These are phyloP conservation scores for Penicillium hesseltinei DNA, from an alignment of 2,329 filamentous ascomycete species.

Conservation along the genomic window DNA sequence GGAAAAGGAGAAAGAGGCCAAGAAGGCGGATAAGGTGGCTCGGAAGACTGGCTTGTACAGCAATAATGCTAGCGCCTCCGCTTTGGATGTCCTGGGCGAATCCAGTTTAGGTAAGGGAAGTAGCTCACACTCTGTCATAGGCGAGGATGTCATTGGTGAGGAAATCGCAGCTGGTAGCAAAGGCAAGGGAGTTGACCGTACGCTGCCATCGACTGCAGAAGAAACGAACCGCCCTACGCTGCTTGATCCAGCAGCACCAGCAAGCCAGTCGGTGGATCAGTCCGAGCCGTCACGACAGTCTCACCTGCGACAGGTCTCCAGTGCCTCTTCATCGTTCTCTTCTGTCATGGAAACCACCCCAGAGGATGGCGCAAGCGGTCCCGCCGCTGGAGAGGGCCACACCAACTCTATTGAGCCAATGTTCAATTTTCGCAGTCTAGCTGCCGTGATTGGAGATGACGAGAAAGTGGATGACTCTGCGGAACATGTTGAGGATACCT, in stretches of 20 bases:
- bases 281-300: constrained; percentile 62
- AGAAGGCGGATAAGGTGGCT: constrained; percentile 67
- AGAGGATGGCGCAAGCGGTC: constrained; percentile 45
- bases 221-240: constrained; percentile 13
- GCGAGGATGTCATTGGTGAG: constrained; percentile 39
- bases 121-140: constrained; percentile 38
- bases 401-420: constrained; percentile 66
- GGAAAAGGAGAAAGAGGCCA: constrained; percentile 77
- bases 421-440: constrained; percentile 88
- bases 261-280: constrained; percentile 17
- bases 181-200: constrained; percentile 68
- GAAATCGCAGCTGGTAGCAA: constrained; percentile 51
- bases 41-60: constrained; percentile 61
- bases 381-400: constrained; percentile 47
- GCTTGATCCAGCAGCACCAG: constrained; percentile 4
- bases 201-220: constrained; percentile 26
- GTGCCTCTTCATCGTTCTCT: constrained; percentile 78
- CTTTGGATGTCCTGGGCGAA: constrained; percentile 48
- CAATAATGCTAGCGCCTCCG: constrained; percentile 62
- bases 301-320: constrained; percentile 79
- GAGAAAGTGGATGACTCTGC: constrained; percentile 46
- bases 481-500: constrained; percentile 40
- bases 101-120: constrained; percentile 39
- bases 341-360: constrained; percentile 65
- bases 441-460: constrained; percentile 74